Evolutionary conservation across 202 grass and related monocot species (phyloP).

Genomic region (Miscanthus sacchariflorus): DNA sequence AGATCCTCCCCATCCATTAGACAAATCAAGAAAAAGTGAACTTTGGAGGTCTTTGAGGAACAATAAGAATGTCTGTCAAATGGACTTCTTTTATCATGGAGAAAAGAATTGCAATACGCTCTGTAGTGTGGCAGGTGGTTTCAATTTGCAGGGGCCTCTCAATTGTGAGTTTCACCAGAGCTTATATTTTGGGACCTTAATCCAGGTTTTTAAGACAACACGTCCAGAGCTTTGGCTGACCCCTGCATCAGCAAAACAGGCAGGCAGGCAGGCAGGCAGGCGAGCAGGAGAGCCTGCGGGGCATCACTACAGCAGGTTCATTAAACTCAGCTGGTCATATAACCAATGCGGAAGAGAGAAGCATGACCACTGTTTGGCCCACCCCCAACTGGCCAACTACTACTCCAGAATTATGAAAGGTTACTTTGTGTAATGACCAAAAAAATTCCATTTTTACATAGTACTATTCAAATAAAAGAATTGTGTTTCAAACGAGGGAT

Average conservation of each 20-base stretch:
- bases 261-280: constrained; percentile 10
- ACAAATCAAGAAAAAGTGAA: not conserved
- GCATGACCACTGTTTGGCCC: not conserved
- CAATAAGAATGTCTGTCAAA: constrained; percentile 37
- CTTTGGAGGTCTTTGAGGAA: constrained; percentile 5
- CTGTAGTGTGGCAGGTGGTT: not conserved
- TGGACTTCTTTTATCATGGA: not conserved
- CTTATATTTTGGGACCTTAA: not conserved
- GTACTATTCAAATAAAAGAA: not conserved
- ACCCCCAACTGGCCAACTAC: not conserved
- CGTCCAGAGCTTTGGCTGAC: no score
- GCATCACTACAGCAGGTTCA: constrained; percentile 29
- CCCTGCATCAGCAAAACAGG: not conserved
- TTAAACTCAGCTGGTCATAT: constrained; percentile 35
- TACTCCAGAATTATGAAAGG: not conserved
- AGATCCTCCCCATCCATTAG: constrained; percentile 11
- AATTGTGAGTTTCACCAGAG: not conserved
- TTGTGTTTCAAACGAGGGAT: not conserved
- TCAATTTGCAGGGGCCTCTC: not conserved
- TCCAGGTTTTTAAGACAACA: no score
- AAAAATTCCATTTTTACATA: not conserved
- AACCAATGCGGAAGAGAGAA: not conserved
- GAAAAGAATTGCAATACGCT: not conserved
- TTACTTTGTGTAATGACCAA: not conserved
- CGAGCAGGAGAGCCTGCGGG: constrained; percentile 34